These are phyloP conservation scores for Solanum dulcamara DNA, from an alignment of 257 asterid genomes.

Conservation along the genomic window DNA sequence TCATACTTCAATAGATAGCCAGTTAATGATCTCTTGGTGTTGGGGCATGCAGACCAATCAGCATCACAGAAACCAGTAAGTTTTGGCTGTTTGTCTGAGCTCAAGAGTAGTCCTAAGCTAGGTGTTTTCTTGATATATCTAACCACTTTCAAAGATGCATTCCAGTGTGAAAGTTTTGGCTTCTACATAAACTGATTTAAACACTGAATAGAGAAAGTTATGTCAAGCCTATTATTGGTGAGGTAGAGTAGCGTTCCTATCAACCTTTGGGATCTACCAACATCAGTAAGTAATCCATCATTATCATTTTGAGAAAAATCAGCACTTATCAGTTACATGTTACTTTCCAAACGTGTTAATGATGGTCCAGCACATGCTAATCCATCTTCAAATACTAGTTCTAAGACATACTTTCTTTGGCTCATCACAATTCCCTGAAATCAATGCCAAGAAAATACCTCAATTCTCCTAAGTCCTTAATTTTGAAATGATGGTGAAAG, in stretches of 20 bases:
- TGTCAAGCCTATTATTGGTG: not conserved
- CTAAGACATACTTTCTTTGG: not conserved
- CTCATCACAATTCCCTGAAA: not conserved
- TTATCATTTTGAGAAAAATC: rapidly evolving
- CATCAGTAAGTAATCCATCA: not conserved
- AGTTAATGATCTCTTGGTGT: not conserved
- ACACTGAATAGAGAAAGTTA: too few relatives aligned
- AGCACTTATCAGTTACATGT: not conserved
- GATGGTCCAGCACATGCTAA: not conserved
- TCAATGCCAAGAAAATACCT: too few relatives aligned
- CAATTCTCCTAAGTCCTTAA: not conserved
- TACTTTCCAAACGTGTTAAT: not conserved
- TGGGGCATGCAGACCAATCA: not conserved
- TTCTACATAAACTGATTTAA: too few relatives aligned
- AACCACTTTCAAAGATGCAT: not conserved
- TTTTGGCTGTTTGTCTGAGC: not conserved
- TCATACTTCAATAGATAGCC: not conserved
- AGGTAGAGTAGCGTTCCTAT: not conserved
- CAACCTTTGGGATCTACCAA: not conserved
- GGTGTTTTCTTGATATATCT: not conserved
- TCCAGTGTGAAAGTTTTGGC: not conserved
- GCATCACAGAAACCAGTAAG: not conserved
- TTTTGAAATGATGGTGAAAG: not conserved
- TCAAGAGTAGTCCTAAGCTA: too few relatives aligned
- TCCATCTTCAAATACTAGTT: not conserved